These are phyloP conservation scores for Pseudogymnoascus sp. DNA, from an alignment of 2,329 filamentous ascomycete genomes.

Conservation along the genomic window DNA sequence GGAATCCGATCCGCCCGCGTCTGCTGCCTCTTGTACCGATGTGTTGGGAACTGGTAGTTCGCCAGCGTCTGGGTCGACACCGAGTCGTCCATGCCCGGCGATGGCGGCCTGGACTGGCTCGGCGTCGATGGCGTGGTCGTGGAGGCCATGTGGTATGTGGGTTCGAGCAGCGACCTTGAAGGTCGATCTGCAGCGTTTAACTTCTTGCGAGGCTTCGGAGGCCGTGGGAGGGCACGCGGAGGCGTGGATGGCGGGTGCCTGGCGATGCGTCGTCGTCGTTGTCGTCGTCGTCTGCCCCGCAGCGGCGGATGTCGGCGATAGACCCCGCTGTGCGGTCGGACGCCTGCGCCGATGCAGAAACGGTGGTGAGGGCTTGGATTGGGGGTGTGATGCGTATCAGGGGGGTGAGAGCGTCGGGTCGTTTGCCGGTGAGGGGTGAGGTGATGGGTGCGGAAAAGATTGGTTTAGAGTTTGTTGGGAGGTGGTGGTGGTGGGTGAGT, in stretches of 20 bases:
- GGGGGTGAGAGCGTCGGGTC: background rate
- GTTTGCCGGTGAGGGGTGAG: background rate
- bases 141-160: background rate
- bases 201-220: background rate
- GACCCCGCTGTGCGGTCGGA: background rate
- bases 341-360: background rate
- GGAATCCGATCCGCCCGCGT: slow-evolving; percentile 49
- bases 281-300: slow-evolving; percentile 1
- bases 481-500: slow-evolving; percentile 1
- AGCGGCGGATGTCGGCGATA: slow-evolving; percentile 2
- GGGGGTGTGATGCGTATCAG: background rate
- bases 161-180: background rate
- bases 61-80: slow-evolving; percentile 16
- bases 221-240: too few relatives aligned
- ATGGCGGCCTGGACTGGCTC: background rate
- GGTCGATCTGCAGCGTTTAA: background rate
- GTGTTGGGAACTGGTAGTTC: slow-evolving; percentile 52
- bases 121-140: background rate
- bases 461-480: slow-evolving; percentile 1
- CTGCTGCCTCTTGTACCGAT: slow-evolving; percentile 49
- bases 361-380: background rate
- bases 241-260: background rate
- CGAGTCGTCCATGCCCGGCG: background rate
- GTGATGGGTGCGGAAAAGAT: background rate
- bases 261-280: background rate